Base-by-base conservation (phyloP, 2,329 filamentous ascomycete genomes). In the Truncatella angustata region DNA sequence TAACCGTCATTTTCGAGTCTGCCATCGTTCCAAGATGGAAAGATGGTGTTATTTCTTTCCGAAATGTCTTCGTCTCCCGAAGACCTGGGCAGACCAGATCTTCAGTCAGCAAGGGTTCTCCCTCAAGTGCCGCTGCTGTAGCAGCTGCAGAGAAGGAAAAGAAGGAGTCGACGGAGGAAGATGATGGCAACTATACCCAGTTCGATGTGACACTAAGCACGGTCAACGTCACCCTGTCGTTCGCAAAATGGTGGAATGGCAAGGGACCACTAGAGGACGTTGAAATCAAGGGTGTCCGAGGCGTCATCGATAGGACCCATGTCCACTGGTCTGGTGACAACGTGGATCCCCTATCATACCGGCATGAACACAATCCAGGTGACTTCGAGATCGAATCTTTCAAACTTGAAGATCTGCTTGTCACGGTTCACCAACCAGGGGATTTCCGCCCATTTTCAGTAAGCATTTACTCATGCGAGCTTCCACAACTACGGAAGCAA, bases 161-260 rank as follows among this genome's bases (percentile, higher is more conserved):
- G 12, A 76, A 79, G 1, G 63, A 67, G 14, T 58, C 59, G 3
- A 70, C 72, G 18, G 78, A 82, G 56, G 81, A 86, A 53, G 92
- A 97, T 64, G 93, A 97, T 65, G 91, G 90, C 16, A 99, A 99
- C 66, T 99, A 97, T 68, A 97, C 92, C 0, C 94, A 99, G 61
- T 99, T 97, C 61, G 94, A 99, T 64, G 77, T 99, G 14, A 96
- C 91, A 0, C 90, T 99, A 54, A 90, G 94, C 56, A 95, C 90
- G 0, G 90, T 99, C 56, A 96, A 99, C 64, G 93, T 99, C 37
- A 97, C 93, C 0, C 70, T 99, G 23, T 99, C 94, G 0, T 97
- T 99, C 61, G 80, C 91, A n/a, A 97, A 97, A 67, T 99, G 94
- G 94, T 95, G 96, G 84, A 97, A 96, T 61, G 93, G 94, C 20